Base-by-base conservation (phyloP, 2,329 filamentous ascomycete species). In the Pezicula neosporulosa region DNA sequence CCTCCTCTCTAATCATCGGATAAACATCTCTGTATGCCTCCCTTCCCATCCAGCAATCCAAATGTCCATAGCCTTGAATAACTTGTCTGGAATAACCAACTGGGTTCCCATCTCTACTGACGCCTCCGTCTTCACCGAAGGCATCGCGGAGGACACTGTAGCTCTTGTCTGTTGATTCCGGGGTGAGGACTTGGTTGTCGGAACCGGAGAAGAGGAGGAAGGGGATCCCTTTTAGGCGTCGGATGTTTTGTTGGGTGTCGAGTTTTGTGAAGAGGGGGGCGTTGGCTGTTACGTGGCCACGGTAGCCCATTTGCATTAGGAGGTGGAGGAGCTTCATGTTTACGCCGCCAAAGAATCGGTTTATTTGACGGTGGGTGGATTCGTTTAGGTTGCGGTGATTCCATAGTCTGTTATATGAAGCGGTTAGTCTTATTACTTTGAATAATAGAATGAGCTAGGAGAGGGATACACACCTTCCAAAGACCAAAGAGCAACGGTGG, bases 301-400 rank as follows among this genome's bases (percentile, higher is more conserved):
- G 65, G 53, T 59, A 62, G 6, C 82, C 83, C 69, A 80, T 77
- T 35, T 68, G 69, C 74, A 83, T 83, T 10, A 86, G 73, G 51
- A 83, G 69, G 35, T 74, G 64, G 46, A 85, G 71, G 53, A 79
- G 68, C 1, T 72, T 74, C 79, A 85, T 85, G 63, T 79, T 81
- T 48, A 82, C 77, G 49, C 83, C 83, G 58, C 79, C 79, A 51
- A 87, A 80, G 67, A 85, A 82, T 30, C 77, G 74, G 63, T 82
- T 76, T 44, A 85, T 77, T 60, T 83, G 77, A 0, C 75, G 69
- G 66, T 87, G 84, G 2, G 84, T 87, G 3, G 77, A 81, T 67
- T 81, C 80, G 68, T 86, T 86, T 28, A 87, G 74, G 63, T 87
- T 86, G 3, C 59, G 63, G 65, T 87, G 84, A 60, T 77, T 82